Evolutionary conservation across 108 stramenopile species (phyloP).

Genomic region (Mayamaea pseudoterrestris): DNA sequence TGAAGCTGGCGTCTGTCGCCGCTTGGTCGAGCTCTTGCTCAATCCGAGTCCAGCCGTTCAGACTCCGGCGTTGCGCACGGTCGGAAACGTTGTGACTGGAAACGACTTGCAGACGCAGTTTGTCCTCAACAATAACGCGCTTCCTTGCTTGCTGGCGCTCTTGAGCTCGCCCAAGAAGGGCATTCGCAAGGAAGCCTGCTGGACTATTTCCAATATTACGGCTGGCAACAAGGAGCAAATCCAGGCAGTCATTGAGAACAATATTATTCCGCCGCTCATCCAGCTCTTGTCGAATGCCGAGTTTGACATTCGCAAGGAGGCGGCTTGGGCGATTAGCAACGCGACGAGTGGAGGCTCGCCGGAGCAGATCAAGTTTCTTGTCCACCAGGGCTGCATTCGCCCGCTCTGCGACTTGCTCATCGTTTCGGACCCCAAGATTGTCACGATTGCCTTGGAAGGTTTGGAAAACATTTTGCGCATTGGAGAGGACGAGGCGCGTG

Average conservation of each 20-base stretch:
- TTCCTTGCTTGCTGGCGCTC: constrained; percentile 88
- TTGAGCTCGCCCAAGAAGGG: constrained; percentile 91
- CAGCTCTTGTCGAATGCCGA: constrained; percentile 86
- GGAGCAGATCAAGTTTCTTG: constrained; percentile 90
- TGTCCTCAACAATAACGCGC: constrained; percentile 90
- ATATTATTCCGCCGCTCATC: constrained; percentile 93
- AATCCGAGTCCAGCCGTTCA: constrained; percentile 86
- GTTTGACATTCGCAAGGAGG: constrained; percentile 98
- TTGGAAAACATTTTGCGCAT: constrained; percentile 97
- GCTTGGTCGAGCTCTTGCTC: constrained; percentile 90
- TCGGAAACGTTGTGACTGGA: constrained; percentile 98
- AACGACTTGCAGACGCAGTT: constrained; percentile 93
- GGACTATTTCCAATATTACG: constrained; percentile 99
- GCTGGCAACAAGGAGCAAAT: constrained; percentile 98
- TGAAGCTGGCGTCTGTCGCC: constrained; percentile 91
- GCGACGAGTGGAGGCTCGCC: constrained; percentile 94
- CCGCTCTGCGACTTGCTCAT: constrained; percentile 87
- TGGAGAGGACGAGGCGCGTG: constrained; percentile 83
- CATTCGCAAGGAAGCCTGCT: constrained; percentile 98
- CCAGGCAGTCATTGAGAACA: constrained; percentile 90
- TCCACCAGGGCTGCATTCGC: constrained; percentile 88
- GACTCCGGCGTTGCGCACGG: constrained; percentile 95
- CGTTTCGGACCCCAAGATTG: constrained; percentile 90
- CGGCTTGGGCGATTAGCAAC: constrained; percentile 98
- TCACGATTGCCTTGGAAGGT: constrained; percentile 94